These are phyloP conservation scores for Candida ulmi DNA, from an alignment of 805 yeast species.

Conservation along the genomic window DNA sequence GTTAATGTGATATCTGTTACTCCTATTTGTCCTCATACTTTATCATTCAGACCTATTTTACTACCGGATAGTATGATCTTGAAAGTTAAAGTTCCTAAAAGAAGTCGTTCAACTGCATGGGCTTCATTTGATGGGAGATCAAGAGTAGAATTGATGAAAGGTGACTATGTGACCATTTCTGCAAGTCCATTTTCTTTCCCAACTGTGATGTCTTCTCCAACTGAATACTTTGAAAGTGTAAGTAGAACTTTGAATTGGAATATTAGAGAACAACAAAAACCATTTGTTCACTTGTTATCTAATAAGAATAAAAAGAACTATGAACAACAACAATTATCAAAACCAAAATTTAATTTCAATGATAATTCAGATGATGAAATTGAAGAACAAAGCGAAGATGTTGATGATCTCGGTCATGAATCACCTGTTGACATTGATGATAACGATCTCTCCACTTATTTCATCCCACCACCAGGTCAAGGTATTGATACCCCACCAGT, in stretches of 20 bases:
- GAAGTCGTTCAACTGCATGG: constrained; percentile 90
- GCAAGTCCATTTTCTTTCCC: constrained; percentile 95
- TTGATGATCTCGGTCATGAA: constrained; percentile 16
- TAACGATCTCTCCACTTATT: constrained; percentile 18
- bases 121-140: constrained; percentile 94
- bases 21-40: constrained; percentile 94
- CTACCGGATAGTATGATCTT: constrained; percentile 90
- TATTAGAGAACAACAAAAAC: constrained; percentile 80
- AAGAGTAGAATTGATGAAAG: constrained; percentile 72
- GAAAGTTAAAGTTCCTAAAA: constrained; percentile 75
- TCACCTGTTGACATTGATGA: constrained; percentile 25
- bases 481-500: constrained; percentile 22
- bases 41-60: constrained; percentile 87
- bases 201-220: constrained; percentile 68
- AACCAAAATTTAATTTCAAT: constrained; percentile 20
- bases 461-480: constrained; percentile 22
- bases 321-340: constrained; percentile 22
- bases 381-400: constrained; percentile 13
- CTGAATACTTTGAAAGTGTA: constrained; percentile 80
- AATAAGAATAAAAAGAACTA: constrained; percentile 48
- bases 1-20: constrained; percentile 90
- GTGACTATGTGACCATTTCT: constrained; percentile 78
- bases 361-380: constrained; percentile 19
- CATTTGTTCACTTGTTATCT: constrained; percentile 59
- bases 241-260: constrained; percentile 91